A percentile compares a stretch with the other conserved stretches of the same genome.
Evolutionary conservation across 176 grass and related monocot genomes (phyloP).

Genomic region (Canna indica): DNA sequence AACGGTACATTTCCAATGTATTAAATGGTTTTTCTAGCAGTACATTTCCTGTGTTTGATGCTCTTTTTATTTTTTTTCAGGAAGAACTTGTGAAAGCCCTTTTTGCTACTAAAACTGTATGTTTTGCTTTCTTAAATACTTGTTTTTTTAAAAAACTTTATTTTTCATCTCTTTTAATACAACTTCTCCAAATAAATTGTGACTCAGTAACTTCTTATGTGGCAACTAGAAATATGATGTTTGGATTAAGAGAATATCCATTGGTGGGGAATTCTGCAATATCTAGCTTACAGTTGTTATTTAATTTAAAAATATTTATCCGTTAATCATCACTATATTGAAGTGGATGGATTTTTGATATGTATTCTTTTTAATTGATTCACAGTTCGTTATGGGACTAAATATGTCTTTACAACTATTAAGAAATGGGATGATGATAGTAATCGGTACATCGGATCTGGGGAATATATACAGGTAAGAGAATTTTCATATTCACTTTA

Average conservation of each 20-base stretch:
- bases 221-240: background rate
- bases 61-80: constrained; percentile 48
- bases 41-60: background rate
- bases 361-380: constrained; percentile 4
- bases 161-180: background rate
- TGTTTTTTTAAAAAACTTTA: background rate
- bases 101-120: constrained; percentile 95
- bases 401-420: constrained; percentile 99
- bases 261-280: background rate
- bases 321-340: background rate
- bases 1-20: too few relatives aligned
- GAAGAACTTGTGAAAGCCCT: constrained; percentile 99
- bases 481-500: background rate
- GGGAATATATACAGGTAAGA: constrained; percentile 97
- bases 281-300: background rate
- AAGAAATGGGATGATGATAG: constrained; percentile 99
- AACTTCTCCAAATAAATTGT: background rate
- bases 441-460: constrained; percentile 87
- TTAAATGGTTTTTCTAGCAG: too few relatives aligned
- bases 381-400: constrained; percentile 95
- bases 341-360: background rate
- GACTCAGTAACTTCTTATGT: background rate
- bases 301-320: background rate
- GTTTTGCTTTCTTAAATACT: background rate
- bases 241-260: background rate